These are phyloP conservation scores for Cardamine occulta DNA, from an alignment of 345 rosid species.

Conservation along the genomic window DNA sequence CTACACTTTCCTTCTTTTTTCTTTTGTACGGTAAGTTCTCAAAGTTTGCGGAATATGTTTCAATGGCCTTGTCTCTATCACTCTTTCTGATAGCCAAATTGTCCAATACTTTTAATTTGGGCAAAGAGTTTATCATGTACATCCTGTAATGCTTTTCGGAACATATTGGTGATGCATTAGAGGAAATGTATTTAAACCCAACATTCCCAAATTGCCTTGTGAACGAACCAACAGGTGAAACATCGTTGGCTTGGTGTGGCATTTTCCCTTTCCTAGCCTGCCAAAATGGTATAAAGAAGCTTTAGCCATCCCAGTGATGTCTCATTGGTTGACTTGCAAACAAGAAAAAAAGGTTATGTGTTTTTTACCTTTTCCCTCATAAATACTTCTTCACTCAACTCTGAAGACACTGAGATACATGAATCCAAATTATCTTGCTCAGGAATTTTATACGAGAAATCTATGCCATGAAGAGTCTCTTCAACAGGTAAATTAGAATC, in stretches of 20 bases:
- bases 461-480: constrained; percentile 50
- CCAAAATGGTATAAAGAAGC: constrained; percentile 33
- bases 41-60: constrained; percentile 60
- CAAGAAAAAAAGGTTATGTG: not conserved
- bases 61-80: constrained; percentile 71
- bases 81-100: constrained; percentile 64
- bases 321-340: constrained; percentile 1
- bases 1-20: constrained; percentile 69
- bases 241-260: constrained; percentile 50
- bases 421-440: constrained; percentile 51
- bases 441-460: constrained; percentile 54
- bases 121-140: constrained; percentile 78
- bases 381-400: constrained; percentile 48
- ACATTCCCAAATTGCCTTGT: constrained; percentile 48
- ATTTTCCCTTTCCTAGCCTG: constrained; percentile 53
- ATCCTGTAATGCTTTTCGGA: constrained; percentile 85
- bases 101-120: constrained; percentile 76
- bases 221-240: constrained; percentile 43
- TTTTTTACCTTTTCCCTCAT: constrained; percentile 60
- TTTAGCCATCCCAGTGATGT: not conserved
- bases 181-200: constrained; percentile 60
- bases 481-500: constrained; percentile 49
- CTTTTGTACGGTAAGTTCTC: constrained; percentile 80
- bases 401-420: constrained; percentile 42
- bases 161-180: constrained; percentile 86